phyloP scores from a whole-genome alignment of 495 filamentous ascomycete species.

The Aspergillus cavernicola region DNA sequence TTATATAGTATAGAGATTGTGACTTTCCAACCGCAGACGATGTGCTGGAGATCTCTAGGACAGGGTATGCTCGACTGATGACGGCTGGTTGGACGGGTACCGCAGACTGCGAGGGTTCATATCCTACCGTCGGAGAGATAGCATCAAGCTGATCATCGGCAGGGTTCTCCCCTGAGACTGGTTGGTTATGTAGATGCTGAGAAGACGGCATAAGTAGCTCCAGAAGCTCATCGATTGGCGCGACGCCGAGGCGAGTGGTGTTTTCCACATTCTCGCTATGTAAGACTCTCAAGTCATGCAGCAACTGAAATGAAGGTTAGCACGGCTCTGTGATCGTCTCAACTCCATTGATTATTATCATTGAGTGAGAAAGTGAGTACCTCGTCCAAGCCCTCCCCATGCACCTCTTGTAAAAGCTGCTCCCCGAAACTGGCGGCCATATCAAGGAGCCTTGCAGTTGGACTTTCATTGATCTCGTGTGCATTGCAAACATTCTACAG shows the following conservation, averaged over 20 bases:
- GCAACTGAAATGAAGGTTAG: slow-evolving; percentile 30
- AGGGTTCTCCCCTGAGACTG: not conserved
- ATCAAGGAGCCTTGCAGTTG: not conserved
- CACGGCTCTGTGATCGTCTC: not conserved
- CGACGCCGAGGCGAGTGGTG: slow-evolving; percentile 32
- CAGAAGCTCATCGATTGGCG: slow-evolving; percentile 47
- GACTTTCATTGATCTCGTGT: slow-evolving; percentile 11
- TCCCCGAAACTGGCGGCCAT: slow-evolving; percentile 52
- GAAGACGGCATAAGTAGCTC: slow-evolving; percentile 36
- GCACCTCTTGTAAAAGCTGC: slow-evolving; percentile 60
- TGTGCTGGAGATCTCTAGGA: slow-evolving; percentile 55
- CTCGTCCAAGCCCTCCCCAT: slow-evolving; percentile 61
- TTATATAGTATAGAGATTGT: slow-evolving; percentile 65
- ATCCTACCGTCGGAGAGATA: slow-evolving; percentile 7
- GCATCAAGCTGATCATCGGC: slow-evolving; percentile 6
- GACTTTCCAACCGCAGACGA: slow-evolving; percentile 58
- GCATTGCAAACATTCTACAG: not conserved
- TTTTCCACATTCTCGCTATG: slow-evolving; percentile 11
- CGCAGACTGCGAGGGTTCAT: slow-evolving; percentile 1
- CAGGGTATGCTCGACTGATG: slow-evolving; percentile 35
- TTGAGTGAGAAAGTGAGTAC: too few relatives aligned
- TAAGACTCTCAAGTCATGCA: slow-evolving; percentile 42
- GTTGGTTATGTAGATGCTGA: not conserved
- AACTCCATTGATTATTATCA: not conserved
- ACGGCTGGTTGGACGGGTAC: slow-evolving; percentile 13